These are phyloP conservation scores for Pyrenophora teres DNA, from an alignment of 2,329 filamentous ascomycete genomes.

Conservation along the genomic window DNA sequence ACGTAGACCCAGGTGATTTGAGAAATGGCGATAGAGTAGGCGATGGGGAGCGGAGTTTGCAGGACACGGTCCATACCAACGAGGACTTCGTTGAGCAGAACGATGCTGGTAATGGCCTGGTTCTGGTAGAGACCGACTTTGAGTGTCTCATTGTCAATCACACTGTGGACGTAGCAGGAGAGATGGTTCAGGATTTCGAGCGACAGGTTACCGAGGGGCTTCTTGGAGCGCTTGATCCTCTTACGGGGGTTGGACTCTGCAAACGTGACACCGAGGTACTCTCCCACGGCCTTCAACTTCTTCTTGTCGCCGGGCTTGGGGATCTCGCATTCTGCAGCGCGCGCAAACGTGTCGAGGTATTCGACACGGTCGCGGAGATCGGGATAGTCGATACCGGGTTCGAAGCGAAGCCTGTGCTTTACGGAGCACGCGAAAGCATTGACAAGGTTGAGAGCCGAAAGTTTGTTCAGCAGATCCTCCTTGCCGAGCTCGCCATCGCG, in stretches of 20 bases:
- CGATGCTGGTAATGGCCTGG: conserved; percentile 61
- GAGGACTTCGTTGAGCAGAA: conserved; percentile 71
- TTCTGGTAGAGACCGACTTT: conserved; percentile 64
- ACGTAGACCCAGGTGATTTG: conserved; percentile 89
- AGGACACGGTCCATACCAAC: conserved; percentile 77
- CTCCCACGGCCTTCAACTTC: conserved; percentile 65
- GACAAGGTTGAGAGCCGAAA: conserved; percentile 75
- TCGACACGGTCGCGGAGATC: conserved; percentile 72
- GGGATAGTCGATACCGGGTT: conserved; percentile 77
- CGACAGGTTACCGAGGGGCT: conserved; percentile 80
- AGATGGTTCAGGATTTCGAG: conserved; percentile 79
- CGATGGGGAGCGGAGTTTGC: conserved; percentile 79
- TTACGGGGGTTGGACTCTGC: conserved; percentile 79
- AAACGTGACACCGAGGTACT: conserved; percentile 77
- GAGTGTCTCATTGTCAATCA: conserved; percentile 62
- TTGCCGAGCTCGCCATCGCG: conserved; percentile 63
- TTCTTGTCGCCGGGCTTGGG: conserved; percentile 35
- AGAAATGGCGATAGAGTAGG: conserved; percentile 81
- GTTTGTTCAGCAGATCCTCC: conserved; percentile 70
- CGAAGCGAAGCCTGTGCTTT: conserved; percentile 83
- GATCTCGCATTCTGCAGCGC: conserved; percentile 55
- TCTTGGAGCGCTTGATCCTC: conserved; percentile 71
- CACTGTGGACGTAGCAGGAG: conserved; percentile 66
- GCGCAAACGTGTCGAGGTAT: conserved; percentile 77
- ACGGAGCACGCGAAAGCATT: conserved; percentile 77